Base-by-base conservation (phyloP, 2,329 filamentous ascomycete genomes). In the Thermothelomyces thermophilus region DNA sequence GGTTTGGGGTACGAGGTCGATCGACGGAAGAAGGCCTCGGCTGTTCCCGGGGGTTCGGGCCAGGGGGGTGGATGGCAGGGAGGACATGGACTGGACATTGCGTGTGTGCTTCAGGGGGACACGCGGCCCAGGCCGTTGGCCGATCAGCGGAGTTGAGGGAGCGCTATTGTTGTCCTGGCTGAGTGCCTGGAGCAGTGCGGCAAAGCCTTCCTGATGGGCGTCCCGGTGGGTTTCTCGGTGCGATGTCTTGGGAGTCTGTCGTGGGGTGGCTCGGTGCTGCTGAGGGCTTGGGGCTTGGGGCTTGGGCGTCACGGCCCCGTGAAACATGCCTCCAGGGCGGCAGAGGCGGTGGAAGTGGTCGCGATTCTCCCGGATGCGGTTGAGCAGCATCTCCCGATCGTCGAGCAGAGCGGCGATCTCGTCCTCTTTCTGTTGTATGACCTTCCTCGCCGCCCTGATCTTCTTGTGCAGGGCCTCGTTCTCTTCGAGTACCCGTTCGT, bases 321-420 rank as follows among this genome's bases (percentile, higher is more conserved):
- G 78, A 49, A 82, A 82, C 30, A 80, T 79, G 44, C 80, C 82
- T 13, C 86, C 84, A 1, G 87, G 86, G 59, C 87, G 85, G 61
- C 86, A 84, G 42, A 95, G 79, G 62, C 79, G 77, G 51, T 87
- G 86, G 60, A 95, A 83, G 62, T 95, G 90, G 63, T 94, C 87
- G 55, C 91, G 77, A 63, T 95, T 95, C 65, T 95, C 88, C 36
- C 86, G 82, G 56, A 97, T 95, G 17, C 91, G 84, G 54, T 83
- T 87, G 51, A 90, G 80, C 44, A 96, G 74, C 64, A 87, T 77
- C 34, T 82, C 75, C 48, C 89, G 86, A 62, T 93, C 86, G 60
- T 95, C 88, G 2, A 73, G 67, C n/a, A 95, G 70, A 46, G 74
- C 73, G 6, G 80, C 74, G 16, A 86, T 79, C 61, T 89, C 83